phyloP scores from a whole-genome alignment of 495 filamentous ascomycete species.

The Neurospora sp. region DNA sequence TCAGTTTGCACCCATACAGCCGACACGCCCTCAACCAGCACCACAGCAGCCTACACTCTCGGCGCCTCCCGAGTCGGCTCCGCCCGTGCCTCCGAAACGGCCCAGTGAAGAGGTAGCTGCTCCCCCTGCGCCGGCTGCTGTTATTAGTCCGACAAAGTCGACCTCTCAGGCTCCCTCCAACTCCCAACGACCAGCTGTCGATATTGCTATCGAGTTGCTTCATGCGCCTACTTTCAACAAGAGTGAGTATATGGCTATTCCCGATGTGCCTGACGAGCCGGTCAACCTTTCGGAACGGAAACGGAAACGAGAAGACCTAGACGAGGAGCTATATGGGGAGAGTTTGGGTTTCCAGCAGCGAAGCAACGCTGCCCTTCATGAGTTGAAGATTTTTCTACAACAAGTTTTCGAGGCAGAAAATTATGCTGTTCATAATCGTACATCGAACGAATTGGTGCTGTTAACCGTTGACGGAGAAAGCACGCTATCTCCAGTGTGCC shows the following conservation, averaged over 20 bases:
- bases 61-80: not conserved
- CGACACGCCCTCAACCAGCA: not conserved
- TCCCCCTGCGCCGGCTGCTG: not conserved
- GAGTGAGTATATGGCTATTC: slow-evolving; percentile 29
- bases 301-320: slow-evolving; percentile 27
- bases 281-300: slow-evolving; percentile 28
- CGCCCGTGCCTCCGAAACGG: not conserved
- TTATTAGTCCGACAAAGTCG: not conserved
- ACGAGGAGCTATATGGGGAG: slow-evolving; percentile 35
- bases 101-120: not conserved
- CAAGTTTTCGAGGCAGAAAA: slow-evolving; percentile 75
- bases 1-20: not conserved
- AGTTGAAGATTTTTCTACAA: slow-evolving; percentile 55
- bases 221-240: slow-evolving; percentile 22
- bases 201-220: slow-evolving; percentile 31
- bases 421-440: slow-evolving; percentile 38
- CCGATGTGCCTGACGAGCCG: slow-evolving; percentile 31
- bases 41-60: not conserved
- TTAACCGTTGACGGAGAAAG: slow-evolving; percentile 42
- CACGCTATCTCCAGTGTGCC: slow-evolving; percentile 53
- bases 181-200: slow-evolving; percentile 15
- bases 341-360: slow-evolving; percentile 68
- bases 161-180: slow-evolving; percentile 5
- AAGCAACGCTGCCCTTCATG: slow-evolving; percentile 58
- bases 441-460: slow-evolving; percentile 28